A percentile compares a stretch with the other conserved stretches of the same genome.
phyloP scores from a whole-genome alignment of 148 eudicot species.

The Vaccinium vitisidaea region DNA sequence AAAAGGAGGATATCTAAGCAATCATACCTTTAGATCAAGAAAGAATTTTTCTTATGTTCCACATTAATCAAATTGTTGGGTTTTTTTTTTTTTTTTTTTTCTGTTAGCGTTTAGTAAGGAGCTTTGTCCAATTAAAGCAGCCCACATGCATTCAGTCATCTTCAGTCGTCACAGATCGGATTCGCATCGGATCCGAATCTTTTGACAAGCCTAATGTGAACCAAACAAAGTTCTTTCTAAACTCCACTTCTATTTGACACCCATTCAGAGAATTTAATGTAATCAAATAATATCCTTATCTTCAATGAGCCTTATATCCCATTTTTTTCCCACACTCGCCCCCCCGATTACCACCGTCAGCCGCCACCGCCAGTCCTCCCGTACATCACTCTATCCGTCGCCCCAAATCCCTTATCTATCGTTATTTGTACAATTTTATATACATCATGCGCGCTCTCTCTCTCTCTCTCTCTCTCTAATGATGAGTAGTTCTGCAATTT shows the following conservation, averaged over 20 bases:
- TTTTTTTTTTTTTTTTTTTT: too few relatives aligned
- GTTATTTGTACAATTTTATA: background rate
- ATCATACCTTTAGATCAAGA: too few relatives aligned
- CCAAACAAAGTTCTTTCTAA: background rate
- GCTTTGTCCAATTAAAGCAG: too few relatives aligned
- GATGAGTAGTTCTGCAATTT: background rate
- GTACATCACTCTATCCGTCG: background rate
- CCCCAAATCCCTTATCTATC: background rate
- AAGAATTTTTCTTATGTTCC: too few relatives aligned
- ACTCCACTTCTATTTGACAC: background rate
- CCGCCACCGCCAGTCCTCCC: background rate
- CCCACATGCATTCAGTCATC: too few relatives aligned
- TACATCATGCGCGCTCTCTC: background rate
- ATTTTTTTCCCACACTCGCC: background rate
- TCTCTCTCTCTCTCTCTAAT: too few relatives aligned
- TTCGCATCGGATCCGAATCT: too few relatives aligned
- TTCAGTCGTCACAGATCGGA: too few relatives aligned
- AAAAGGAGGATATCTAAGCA: too few relatives aligned
- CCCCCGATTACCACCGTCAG: background rate
- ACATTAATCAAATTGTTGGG: too few relatives aligned
- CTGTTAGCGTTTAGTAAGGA: too few relatives aligned
- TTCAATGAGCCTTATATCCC: background rate
- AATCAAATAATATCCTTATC: background rate
- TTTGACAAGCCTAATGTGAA: too few relatives aligned
- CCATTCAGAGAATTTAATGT: background rate